Evolutionary conservation across 108 stramenopile species (phyloP).

Genomic region (Skeletonema tropicum): DNA sequence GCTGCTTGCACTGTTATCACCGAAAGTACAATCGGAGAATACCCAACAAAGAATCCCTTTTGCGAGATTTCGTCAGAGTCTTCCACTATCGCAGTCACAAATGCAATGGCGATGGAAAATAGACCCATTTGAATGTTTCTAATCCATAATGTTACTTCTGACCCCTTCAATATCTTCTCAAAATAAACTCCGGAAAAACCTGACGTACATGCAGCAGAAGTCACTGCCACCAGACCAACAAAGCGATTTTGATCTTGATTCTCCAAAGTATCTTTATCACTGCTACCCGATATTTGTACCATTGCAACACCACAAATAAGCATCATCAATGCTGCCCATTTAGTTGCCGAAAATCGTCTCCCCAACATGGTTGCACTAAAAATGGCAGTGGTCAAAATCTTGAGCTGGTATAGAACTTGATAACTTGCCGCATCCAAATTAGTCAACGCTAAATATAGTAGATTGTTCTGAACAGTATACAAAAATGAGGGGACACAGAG

Average conservation of each 20-base stretch:
- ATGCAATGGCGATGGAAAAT: slow-evolving; percentile 84
- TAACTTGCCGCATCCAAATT: slow-evolving; percentile 97
- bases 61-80: slow-evolving; percentile 60
- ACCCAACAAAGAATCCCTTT: slow-evolving; percentile 93
- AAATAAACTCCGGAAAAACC: slow-evolving; percentile 98
- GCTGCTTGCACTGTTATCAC: slow-evolving; percentile 94
- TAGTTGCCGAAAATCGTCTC: slow-evolving; percentile 66
- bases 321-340: slow-evolving; percentile 88
- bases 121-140: slow-evolving; percentile 98
- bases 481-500: slow-evolving; percentile 96
- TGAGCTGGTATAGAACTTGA: slow-evolving; percentile 98
- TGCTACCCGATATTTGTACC: slow-evolving; percentile 81
- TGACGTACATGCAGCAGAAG: slow-evolving; percentile 93
- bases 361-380: slow-evolving; percentile 92
- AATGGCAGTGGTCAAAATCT: slow-evolving; percentile 98
- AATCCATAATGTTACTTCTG: slow-evolving; percentile 88
- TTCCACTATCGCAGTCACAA: slow-evolving; percentile 72
- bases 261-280: slow-evolving; percentile 24
- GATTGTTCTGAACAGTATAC: slow-evolving; percentile 98
- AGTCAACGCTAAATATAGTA: slow-evolving; percentile 93
- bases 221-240: slow-evolving; percentile 89
- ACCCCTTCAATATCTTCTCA: slow-evolving; percentile 95
- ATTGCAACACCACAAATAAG: slow-evolving; percentile 92
- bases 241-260: slow-evolving; percentile 53
- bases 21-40: slow-evolving; percentile 79